Evolutionary conservation across 192 early-diverging fungal species (phyloP), one percentile per base, ranked within the genome.

Genomic region (Spinellus fusiger): DNA sequence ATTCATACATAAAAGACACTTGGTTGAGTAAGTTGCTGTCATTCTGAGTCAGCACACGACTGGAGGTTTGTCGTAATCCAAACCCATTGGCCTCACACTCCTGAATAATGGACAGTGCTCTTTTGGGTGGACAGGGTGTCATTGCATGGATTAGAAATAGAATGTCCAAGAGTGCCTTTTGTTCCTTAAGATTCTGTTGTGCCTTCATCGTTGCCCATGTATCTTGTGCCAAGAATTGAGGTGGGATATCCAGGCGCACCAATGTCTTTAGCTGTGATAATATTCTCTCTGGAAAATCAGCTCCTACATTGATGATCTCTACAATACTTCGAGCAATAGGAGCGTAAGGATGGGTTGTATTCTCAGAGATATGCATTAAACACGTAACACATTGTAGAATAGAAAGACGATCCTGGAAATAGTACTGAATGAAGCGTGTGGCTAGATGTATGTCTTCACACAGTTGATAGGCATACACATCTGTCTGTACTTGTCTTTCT

Each of bases 91-190:
- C 56, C 22, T 70, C 62, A 16, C 71, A 69, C 44, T 68, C 52
- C 38, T 79, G 64, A 18, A 59, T 74, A 48, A 75, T 68, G 15
- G 59, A 55, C 10, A 50, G 18, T n/a, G 54, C 7, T 23, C 37
- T 31, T 12, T 59, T 35, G 18, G 68, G 60, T 50, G 37, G 23
- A 44, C 57, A 54, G 25, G 55, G 9, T 12, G 27, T 56, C 8
- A 32, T 44, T 25, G 49, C 16, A 18, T 65, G 44, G 13, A 56
- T 49, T n/a, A 79, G 49, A 31, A 74, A 65, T 35, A 73, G 38
- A 5, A 71, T 54, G 34, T 79, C 77, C 20, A 79, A 35, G 7
- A 79, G 40, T 3, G 66, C 65, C n/a, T 65, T 66, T 48, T 79
- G 74, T 40, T 79, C 77, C 15, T 56, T 69, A 22, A 79, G 35